Conservation (phyloP, 768 basidiomycete genomes). For the Leccinum incarnatum region DNA sequence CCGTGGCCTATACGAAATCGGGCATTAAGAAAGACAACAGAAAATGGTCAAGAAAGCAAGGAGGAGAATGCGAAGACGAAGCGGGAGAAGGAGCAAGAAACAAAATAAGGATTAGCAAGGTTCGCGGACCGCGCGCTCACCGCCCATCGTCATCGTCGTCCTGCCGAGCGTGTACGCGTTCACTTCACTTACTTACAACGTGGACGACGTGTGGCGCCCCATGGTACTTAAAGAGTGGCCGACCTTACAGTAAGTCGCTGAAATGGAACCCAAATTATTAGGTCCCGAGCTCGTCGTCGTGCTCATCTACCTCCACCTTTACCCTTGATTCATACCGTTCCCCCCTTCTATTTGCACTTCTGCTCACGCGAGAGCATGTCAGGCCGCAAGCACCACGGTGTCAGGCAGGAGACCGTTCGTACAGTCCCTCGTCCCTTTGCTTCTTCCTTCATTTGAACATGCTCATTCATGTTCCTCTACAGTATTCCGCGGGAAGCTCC, state of each 20-base stretch:
- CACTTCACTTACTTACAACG: background rate
- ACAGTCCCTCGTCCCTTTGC: conserved; percentile 4
- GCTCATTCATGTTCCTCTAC: conserved; percentile 1
- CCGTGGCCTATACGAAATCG: conserved; percentile 5
- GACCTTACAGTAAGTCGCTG: background rate
- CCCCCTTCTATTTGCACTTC: background rate
- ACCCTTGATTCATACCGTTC: background rate
- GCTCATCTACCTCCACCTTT: background rate
- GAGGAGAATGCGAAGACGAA: background rate
- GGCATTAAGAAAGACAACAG: background rate
- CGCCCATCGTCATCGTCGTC: background rate
- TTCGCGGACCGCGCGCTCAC: background rate
- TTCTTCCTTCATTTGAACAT: background rate
- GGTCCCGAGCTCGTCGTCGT: conserved; percentile 6
- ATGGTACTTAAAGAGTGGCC: conserved; percentile 15
- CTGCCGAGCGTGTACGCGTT: conserved; percentile 12
- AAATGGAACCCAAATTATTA: conserved; percentile 7
- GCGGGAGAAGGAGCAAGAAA: background rate
- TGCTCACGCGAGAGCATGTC: conserved; percentile 14
- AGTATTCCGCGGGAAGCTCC: conserved; percentile 10
- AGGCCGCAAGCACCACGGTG: conserved; percentile 13
- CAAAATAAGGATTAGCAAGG: background rate
- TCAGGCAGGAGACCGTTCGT: conserved; percentile 11
- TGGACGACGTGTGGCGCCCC: conserved; percentile 6
- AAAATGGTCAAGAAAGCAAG: background rate